Evolutionary conservation across 2,329 filamentous ascomycete species (phyloP), one percentile per base, ranked within the genome.

Genomic region (Huntiella savannae): DNA sequence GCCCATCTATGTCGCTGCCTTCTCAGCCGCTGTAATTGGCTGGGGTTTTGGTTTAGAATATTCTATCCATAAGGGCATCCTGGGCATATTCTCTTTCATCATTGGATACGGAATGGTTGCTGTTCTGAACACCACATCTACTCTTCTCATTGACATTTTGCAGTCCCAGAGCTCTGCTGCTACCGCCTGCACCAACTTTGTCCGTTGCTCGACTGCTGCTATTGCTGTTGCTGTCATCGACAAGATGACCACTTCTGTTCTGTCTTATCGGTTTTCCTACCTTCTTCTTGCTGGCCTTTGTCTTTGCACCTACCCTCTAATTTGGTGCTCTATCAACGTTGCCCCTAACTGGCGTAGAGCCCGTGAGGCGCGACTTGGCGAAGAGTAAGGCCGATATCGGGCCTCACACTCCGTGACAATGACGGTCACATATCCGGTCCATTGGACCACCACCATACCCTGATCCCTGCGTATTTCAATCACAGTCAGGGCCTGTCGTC

Each of bases 41-140:
- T 59, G 57, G 57, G 57, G 57, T 7, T 56, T 55, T 13, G 52
- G 52, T 16, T 53, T 59, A 1, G 51, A 55, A n/a, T 44, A 51
- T 11, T 45, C 40, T 5, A 54, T 50, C 1, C 49, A 51, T 33
- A 52, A 59, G 16, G 56, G 55, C 2, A 53, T 53, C 1, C 51
- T 55, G 4, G 37, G 58, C 10, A 38, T 55, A 0, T 43, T 58
- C 1, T 54, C 58, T 33, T 52, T 54, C 2, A 51, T 57, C 6
- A 42, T 57, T 39, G 57, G 57, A 13, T 59, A 54, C 43, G 55
- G 54, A 1, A 57, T 55, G 1, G 58, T 59, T 6, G 48, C 55
- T 8, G 55, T 59, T 3, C 54, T 59, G 3, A 59, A 58, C 47
- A 54, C 55, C 0, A 59, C 57, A 0, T 57, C 57, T 53, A 59